These are phyloP conservation scores for Wickerhamiella domercqiae DNA, from an alignment of 805 yeast species.

Conservation along the genomic window DNA sequence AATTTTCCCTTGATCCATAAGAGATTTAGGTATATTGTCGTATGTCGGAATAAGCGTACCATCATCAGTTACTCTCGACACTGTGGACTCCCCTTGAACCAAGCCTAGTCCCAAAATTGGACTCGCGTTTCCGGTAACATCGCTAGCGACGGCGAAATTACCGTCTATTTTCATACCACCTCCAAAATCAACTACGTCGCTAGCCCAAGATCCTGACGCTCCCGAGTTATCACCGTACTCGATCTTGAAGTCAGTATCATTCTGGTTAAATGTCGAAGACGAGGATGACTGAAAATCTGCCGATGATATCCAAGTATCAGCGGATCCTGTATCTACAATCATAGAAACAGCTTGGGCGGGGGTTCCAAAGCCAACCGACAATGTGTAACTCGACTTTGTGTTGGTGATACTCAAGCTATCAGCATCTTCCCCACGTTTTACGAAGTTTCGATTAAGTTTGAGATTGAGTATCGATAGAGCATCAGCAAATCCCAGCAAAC, in stretches of 20 bases:
- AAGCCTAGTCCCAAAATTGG: slow-evolving; percentile 33
- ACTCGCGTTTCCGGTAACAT: slow-evolving; percentile 38
- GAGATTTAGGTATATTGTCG: slow-evolving; percentile 20
- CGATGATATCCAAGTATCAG: slow-evolving; percentile 5
- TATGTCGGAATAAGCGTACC: slow-evolving; percentile 13
- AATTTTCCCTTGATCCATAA: slow-evolving; percentile 28
- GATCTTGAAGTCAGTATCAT: slow-evolving; percentile 13
- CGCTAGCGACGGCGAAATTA: slow-evolving; percentile 53
- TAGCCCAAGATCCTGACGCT: slow-evolving; percentile 44
- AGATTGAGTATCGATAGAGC: too few relatives aligned
- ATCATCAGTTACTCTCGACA: slow-evolving; percentile 3
- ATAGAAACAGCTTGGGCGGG: neutral
- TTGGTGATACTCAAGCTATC: too few relatives aligned
- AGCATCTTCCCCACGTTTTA: too few relatives aligned
- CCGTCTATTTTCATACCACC: slow-evolving; percentile 19
- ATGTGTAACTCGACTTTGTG: neutral
- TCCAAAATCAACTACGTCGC: slow-evolving; percentile 42
- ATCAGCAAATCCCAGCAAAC: too few relatives aligned
- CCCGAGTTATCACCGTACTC: slow-evolving; percentile 29
- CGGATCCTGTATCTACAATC: slow-evolving; percentile 7
- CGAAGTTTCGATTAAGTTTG: too few relatives aligned
- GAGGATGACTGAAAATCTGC: slow-evolving; percentile 12
- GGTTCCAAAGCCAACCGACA: neutral
- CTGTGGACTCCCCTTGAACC: slow-evolving; percentile 21
- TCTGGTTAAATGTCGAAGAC: slow-evolving; percentile 14